Base-by-base conservation (phyloP, 1,139 yeast genomes). In the Yarrowia galli region DNA sequence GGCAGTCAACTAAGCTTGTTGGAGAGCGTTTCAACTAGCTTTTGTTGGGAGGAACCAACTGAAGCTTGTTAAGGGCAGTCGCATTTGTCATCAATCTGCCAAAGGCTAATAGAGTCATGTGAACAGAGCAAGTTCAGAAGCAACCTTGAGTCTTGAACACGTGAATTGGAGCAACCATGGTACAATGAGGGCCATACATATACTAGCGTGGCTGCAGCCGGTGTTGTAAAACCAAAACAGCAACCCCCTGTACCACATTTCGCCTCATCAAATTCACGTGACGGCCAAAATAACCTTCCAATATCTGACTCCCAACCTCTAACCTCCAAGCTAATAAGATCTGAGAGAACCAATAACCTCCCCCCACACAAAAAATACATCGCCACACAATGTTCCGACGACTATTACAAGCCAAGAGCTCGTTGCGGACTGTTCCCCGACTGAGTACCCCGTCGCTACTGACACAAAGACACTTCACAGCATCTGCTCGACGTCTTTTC, bases 351-450 rank as follows among this genome's bases (percentile, higher is more conserved):
- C 23, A 40, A 28, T n/a, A 25, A 40, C 32, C 63, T 28, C 13
- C 46, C 49, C 36, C 51, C 49, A 58, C 63, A 43, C 32, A 40
- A 38, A 16, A 20, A 25, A 40, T 3, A 25, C 22, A 8, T 6
- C 48, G 46, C 46, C 61, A 54, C 58, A 56, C 64, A 40, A 56
- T 58, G 64, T 25, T 58, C 18, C 36, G 64, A 58, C 64, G 22
- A 43, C 42, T 58, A 16, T 32, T 58, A 43, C 64, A 58, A 32
- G 25, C 64, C 20, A 20, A 16, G n/a, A 43, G 40, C 40, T 43
- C 49, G 64, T 43, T 54, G 61, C 61, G 46, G 46, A 16, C 61
- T 16, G 23, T 40, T n/a, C 46, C 36, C 35, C 40, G 64, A 32
- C 64, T 42, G 22, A 32, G 42, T 32, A 18, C 63, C 18, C 16